A percentile compares a stretch with the other conserved stretches of the same genome.
Evolutionary conservation across 2,329 filamentous ascomycete genomes (phyloP).

Genomic region (Cadophora gregata): DNA sequence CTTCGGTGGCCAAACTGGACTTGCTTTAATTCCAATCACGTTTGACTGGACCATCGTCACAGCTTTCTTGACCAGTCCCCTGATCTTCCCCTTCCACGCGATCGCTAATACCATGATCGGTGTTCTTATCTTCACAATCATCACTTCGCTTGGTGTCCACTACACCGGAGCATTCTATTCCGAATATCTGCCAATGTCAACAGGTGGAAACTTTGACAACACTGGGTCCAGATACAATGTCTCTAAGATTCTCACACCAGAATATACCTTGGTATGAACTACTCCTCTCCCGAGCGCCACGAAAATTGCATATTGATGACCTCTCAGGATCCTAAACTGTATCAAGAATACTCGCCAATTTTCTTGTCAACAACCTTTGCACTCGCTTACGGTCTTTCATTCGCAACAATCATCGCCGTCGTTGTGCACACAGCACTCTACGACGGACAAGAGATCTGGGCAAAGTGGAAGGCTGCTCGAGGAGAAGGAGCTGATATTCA

Average conservation of each 20-base stretch:
- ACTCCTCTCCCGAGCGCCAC: too few species aligned
- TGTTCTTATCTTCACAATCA: conserved; percentile 64
- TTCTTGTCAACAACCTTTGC: conserved; percentile 67
- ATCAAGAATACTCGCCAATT: conserved; percentile 68
- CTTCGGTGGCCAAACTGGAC: conserved; percentile 69
- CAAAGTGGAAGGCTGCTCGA: conserved; percentile 27
- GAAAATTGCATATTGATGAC: not conserved
- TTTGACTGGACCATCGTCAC: conserved; percentile 78
- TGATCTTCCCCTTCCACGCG: conserved; percentile 51
- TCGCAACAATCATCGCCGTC: conserved; percentile 65
- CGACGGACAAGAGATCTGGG: conserved; percentile 70
- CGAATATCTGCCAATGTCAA: conserved; percentile 67
- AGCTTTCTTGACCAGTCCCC: conserved; percentile 36
- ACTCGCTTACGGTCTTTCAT: conserved; percentile 63
- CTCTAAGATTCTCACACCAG: conserved; percentile 60
- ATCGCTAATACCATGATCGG: conserved; percentile 61
- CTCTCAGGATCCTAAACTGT: conserved; percentile 58
- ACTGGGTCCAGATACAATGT: conserved; percentile 65
- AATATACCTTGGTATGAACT: conserved; percentile 53
- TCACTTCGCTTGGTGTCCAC: conserved; percentile 64
- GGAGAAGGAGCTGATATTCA: conserved; percentile 57
- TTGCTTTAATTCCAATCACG: conserved; percentile 73
- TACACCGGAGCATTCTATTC: conserved; percentile 69
- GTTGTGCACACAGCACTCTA: conserved; percentile 72
- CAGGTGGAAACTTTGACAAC: conserved; percentile 68